Evolutionary conservation across 768 basidiomycete species (phyloP).

Genomic region (Chalciporus chontae): DNA sequence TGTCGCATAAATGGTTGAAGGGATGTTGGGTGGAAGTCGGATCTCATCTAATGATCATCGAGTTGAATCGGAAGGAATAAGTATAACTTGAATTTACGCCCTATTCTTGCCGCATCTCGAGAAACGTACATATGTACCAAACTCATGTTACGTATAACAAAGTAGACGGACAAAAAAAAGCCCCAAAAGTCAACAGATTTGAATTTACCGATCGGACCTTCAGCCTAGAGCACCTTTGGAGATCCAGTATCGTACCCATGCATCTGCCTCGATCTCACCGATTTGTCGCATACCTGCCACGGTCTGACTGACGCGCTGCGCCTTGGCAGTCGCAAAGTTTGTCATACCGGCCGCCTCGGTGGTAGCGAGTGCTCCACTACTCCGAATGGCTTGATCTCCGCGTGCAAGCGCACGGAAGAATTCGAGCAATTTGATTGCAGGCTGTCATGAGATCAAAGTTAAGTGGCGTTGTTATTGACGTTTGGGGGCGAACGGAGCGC

Average conservation of each 20-base stretch:
- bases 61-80: no score
- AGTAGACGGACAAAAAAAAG: no score
- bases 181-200: neutral
- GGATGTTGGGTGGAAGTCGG: no score
- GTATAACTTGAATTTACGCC: no score
- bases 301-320: slow-evolving; percentile 14
- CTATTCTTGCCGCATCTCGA: no score
- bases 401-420: slow-evolving; percentile 28
- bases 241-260: slow-evolving; percentile 26
- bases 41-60: no score
- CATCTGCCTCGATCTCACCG: slow-evolving; percentile 20
- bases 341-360: slow-evolving; percentile 22
- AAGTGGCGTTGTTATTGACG: no score
- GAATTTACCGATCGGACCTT: neutral
- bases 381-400: slow-evolving; percentile 13
- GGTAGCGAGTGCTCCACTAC: accelerated
- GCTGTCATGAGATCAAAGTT: no score
- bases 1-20: no score
- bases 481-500: no score
- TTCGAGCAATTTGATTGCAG: slow-evolving; percentile 34
- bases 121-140: no score
- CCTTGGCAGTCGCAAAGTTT: slow-evolving; percentile 16
- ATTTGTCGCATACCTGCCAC: slow-evolving; percentile 26
- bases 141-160: no score
- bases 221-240: slow-evolving; percentile 20